Evolutionary conservation across 768 basidiomycete species (phyloP).

Genomic region (Mycena vulgaris): DNA sequence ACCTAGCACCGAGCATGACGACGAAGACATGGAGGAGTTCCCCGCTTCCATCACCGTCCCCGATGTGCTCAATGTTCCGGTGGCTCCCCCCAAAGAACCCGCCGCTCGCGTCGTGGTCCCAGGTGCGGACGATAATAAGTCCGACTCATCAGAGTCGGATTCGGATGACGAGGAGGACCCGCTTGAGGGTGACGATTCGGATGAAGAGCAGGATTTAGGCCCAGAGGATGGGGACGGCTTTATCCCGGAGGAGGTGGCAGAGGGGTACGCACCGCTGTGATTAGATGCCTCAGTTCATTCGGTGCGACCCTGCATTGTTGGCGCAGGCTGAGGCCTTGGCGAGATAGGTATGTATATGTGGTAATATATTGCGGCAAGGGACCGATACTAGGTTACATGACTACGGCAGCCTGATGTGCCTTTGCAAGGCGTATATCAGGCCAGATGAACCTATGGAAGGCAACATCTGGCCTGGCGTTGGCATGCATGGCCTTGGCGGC

Average conservation of each 20-base stretch:
- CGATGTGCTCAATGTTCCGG: neutral
- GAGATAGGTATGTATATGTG: too few species aligned
- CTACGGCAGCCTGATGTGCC: neutral
- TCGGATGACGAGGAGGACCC: neutral
- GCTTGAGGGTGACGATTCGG: neutral
- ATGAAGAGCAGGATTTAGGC: constrained; percentile 7
- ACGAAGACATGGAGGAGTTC: neutral
- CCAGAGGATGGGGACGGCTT: constrained; percentile 27
- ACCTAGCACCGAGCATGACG: neutral
- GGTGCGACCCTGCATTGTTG: too few species aligned
- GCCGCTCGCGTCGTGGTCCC: neutral
- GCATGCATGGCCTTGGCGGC: neutral
- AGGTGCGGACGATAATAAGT: neutral
- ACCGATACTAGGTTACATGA: neutral
- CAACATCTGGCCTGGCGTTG: neutral
- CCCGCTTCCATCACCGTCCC: neutral
- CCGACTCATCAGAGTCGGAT: neutral
- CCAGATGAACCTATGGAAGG: neutral
- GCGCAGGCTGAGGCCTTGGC: too few species aligned
- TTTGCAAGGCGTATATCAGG: neutral
- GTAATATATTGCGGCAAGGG: neutral
- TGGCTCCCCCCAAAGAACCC: too few species aligned
- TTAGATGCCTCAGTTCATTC: neutral
- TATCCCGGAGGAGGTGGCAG: constrained; percentile 10
- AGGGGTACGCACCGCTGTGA: constrained; percentile 21